These are phyloP conservation scores for Pyricularia grisea DNA, from an alignment of 2,329 filamentous ascomycete genomes.

Conservation along the genomic window DNA sequence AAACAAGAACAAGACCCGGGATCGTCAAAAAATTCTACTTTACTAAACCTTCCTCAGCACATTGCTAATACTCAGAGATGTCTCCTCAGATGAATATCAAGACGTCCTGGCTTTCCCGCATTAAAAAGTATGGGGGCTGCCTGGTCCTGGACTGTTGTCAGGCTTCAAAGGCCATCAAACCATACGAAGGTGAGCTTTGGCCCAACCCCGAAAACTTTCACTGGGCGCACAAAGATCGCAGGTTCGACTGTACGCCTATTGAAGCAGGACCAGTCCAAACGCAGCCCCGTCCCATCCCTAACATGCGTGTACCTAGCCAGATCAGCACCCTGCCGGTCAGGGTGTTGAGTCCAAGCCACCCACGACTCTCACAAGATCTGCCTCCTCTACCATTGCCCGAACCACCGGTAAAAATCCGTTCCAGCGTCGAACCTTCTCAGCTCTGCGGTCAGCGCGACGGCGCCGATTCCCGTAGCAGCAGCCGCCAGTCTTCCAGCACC, in stretches of 20 bases:
- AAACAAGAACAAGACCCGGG: not conserved
- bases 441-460: not conserved
- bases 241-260: not conserved
- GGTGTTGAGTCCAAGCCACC: not conserved
- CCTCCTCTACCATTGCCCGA: not conserved
- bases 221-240: not conserved
- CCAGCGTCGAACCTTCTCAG: not conserved
- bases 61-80: not conserved
- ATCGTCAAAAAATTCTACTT: not conserved
- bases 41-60: not conserved
- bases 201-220: not conserved
- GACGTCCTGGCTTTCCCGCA: not conserved
- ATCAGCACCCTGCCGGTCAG: not conserved
- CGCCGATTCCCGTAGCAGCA: not conserved
- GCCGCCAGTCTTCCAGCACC: not conserved
- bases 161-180: not conserved
- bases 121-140: not conserved
- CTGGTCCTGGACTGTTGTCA: not conserved
- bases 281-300: not conserved
- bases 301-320: not conserved
- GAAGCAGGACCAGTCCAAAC: not conserved
- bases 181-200: conserved; percentile 1
- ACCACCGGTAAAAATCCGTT: not conserved
- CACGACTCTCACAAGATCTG: not conserved
- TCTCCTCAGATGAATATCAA: not conserved